phyloP scores from a whole-genome alignment of 2,329 filamentous ascomycete genomes.

The Clarireedia hainanense region DNA sequence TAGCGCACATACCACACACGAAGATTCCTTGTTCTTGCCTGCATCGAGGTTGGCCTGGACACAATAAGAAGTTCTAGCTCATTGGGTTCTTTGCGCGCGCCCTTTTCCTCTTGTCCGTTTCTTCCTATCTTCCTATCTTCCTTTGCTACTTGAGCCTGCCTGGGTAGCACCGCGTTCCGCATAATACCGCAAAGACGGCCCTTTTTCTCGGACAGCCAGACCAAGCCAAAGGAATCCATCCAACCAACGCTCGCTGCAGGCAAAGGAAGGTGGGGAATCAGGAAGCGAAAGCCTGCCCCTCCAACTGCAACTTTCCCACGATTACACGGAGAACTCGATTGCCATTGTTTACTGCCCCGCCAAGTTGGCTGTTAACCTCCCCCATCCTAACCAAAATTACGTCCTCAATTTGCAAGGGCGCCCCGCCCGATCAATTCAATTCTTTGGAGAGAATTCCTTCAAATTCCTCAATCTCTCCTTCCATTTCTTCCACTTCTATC shows the following conservation, averaged over 20 bases:
- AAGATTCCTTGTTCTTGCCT: no score
- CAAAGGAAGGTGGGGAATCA: neutral
- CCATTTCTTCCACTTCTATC: constrained; percentile 6
- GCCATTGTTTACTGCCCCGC: constrained; percentile 1
- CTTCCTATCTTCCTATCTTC: no score
- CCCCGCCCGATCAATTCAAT: constrained; percentile 5
- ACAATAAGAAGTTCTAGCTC: no score
- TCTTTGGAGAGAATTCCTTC: neutral
- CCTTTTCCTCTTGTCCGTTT: no score
- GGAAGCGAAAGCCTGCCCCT: neutral
- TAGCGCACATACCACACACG: no score
- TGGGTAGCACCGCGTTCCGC: neutral
- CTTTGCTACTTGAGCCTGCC: no score
- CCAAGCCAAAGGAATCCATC: neutral
- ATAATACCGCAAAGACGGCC: neutral
- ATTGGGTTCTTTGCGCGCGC: no score
- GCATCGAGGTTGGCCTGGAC: no score
- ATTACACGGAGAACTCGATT: neutral
- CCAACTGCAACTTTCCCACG: constrained; percentile 1
- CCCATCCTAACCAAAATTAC: constrained; percentile 11
- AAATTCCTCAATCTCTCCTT: neutral
- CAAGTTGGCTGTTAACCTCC: constrained; percentile 7
- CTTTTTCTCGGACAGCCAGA: neutral
- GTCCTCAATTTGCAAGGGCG: constrained; percentile 11
- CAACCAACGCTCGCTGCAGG: neutral